Evolutionary conservation across 75 land plant species (phyloP).

Genomic region (Chamaecyparis obtusa): DNA sequence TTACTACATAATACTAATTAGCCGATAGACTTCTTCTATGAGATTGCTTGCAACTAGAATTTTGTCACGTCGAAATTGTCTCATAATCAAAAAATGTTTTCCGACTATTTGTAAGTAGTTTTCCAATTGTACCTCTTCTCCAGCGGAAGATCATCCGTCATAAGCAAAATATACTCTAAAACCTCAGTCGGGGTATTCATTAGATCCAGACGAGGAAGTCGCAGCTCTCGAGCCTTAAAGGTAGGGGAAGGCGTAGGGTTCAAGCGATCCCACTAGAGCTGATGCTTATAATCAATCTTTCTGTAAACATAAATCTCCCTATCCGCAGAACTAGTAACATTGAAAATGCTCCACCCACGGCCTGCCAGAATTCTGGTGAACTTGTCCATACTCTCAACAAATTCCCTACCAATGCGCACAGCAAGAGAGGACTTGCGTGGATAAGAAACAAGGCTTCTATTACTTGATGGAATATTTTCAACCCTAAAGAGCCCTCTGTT

Average conservation of each 20-base stretch:
- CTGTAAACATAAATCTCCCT: conserved; percentile 2
- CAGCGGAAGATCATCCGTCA: conserved; percentile 45
- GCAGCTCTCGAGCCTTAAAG: conserved; percentile 29
- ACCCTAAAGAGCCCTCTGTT: conserved; percentile 32
- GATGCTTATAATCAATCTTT: background rate
- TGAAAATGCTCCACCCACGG: conserved; percentile 38
- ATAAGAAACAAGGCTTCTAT: background rate
- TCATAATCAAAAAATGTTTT: too few species aligned
- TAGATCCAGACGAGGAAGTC: conserved; percentile 34
- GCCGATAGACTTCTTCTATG: too few species aligned
- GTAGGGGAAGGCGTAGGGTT: conserved; percentile 6
- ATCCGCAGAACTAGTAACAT: conserved; percentile 7
- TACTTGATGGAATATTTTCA: background rate
- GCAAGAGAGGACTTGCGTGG: conserved; percentile 21
- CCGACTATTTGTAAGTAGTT: too few species aligned
- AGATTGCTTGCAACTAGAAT: too few species aligned
- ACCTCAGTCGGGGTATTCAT: conserved; percentile 30
- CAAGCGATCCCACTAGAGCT: conserved; percentile 5
- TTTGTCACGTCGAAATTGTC: too few species aligned
- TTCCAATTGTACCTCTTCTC: too few species aligned
- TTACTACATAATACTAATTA: too few species aligned
- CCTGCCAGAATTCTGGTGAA: conserved; percentile 20
- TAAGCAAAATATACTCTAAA: conserved; percentile 39
- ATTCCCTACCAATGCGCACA: conserved; percentile 13
- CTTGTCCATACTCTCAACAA: conserved; percentile 23